Percentiles rank a stretch among this genome's conserved stretches.
phyloP scores from a whole-genome alignment of 257 asterid genomes.

The Paraleonurus japonicus region DNA sequence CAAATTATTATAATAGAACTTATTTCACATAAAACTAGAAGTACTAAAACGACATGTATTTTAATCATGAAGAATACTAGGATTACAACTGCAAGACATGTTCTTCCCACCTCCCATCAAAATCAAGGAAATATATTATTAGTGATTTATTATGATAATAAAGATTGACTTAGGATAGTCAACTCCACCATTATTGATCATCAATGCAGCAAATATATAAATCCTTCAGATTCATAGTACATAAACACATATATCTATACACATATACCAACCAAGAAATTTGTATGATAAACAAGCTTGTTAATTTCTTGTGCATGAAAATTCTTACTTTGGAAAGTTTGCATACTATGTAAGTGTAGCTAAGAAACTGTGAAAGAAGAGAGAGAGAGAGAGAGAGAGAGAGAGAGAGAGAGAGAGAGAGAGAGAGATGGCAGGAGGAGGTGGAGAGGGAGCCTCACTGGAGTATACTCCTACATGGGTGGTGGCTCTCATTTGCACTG shows the following conservation, averaged over 20 bases:
- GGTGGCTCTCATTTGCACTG: constrained; percentile 58
- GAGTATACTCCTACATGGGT: constrained; percentile 80
- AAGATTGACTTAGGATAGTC: background rate
- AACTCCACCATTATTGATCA: background rate
- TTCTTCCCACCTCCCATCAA: background rate
- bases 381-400: constrained; percentile 26
- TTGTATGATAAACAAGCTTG: background rate
- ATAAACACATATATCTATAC: background rate
- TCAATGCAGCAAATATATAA: background rate
- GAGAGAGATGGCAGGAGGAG: constrained; percentile 35
- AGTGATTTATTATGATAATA: background rate
- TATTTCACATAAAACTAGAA: too few relatives aligned
- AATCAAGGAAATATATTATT: background rate
- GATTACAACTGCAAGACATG: background rate
- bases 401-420: constrained; percentile 31
- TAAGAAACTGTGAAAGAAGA: background rate
- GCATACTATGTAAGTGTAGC: background rate
- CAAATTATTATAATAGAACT: too few relatives aligned
- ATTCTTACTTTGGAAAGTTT: background rate
- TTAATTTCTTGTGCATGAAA: background rate
- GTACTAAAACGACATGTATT: too few relatives aligned
- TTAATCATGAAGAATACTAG: too few relatives aligned
- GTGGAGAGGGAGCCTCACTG: constrained; percentile 41
- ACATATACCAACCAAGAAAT: background rate
- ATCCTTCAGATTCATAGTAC: background rate